These are phyloP conservation scores for Globisporangium cylindrosporum DNA, from an alignment of 352 stramenopile genomes.

Conservation along the genomic window DNA sequence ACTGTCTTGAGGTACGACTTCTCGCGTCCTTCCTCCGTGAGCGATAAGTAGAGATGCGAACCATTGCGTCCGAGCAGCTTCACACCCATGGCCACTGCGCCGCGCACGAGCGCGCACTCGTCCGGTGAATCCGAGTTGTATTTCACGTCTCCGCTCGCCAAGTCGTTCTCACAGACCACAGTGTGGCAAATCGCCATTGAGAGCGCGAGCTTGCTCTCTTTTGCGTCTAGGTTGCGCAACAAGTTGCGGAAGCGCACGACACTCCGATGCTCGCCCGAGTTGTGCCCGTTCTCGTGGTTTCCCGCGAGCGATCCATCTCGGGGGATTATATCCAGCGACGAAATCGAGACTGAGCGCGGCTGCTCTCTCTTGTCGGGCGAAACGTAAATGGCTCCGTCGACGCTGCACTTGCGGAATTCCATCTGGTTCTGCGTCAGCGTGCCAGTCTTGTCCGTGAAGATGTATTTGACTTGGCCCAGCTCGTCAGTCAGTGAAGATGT, in stretches of 20 bases:
- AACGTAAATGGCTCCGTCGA: slow-evolving; percentile 86
- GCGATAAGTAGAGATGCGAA: slow-evolving; percentile 49
- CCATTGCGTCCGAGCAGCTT: slow-evolving; percentile 65
- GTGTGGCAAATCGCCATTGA: slow-evolving; percentile 84
- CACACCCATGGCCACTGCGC: slow-evolving; percentile 73
- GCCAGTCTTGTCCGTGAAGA: slow-evolving; percentile 95
- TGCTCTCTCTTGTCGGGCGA: slow-evolving; percentile 29
- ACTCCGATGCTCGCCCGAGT: background rate
- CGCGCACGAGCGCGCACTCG: slow-evolving; percentile 89
- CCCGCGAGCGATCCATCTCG: slow-evolving; percentile 9
- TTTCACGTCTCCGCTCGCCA: slow-evolving; percentile 33
- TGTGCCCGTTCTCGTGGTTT: slow-evolving; percentile 13
- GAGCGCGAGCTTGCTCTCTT: slow-evolving; percentile 60
- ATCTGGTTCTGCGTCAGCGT: slow-evolving; percentile 95
- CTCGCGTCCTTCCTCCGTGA: slow-evolving; percentile 57
- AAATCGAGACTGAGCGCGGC: slow-evolving; percentile 30
- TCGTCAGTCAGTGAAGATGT: slow-evolving; percentile 91
- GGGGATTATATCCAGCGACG: slow-evolving; percentile 27
- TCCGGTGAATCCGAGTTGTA: slow-evolving; percentile 93
- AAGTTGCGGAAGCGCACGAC: slow-evolving; percentile 44
- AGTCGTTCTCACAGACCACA: slow-evolving; percentile 74
- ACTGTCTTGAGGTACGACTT: slow-evolving; percentile 62
- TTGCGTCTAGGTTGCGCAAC: slow-evolving; percentile 44
- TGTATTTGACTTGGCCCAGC: slow-evolving; percentile 89
- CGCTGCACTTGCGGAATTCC: slow-evolving; percentile 94